Conservation (phyloP, 2,329 filamentous ascomycete genomes). For the Myotisia sp. region DNA sequence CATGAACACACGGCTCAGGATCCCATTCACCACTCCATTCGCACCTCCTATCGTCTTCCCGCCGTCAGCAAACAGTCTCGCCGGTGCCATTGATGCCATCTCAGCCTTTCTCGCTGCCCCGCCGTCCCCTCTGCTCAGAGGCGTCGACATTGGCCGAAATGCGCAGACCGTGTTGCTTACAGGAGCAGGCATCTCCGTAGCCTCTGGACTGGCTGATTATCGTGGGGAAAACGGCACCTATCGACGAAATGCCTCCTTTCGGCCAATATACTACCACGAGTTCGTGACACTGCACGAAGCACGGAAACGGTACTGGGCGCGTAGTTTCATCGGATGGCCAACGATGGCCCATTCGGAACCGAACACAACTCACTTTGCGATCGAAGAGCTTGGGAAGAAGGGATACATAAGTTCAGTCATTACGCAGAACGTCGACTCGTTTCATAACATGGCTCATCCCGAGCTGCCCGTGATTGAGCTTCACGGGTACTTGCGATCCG, state of each 20-base stretch:
- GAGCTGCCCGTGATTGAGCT: slow-evolving; percentile 63
- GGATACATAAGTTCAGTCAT: slow-evolving; percentile 65
- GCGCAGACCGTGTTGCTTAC: slow-evolving; percentile 53
- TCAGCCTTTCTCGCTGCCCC: slow-evolving; percentile 57
- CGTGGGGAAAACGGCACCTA: slow-evolving; percentile 83
- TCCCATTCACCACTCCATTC: slow-evolving; percentile 77
- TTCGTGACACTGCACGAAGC: slow-evolving; percentile 70
- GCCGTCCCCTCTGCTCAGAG: slow-evolving; percentile 36
- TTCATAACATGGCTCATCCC: slow-evolving; percentile 68
- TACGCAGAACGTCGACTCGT: slow-evolving; percentile 95
- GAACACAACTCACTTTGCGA: slow-evolving; percentile 64
- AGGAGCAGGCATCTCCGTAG: slow-evolving; percentile 84
- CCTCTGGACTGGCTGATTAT: slow-evolving; percentile 87
- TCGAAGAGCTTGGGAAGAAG: slow-evolving; percentile 55
- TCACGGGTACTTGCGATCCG: slow-evolving; percentile 74
- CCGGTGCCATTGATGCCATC: slow-evolving; percentile 64
- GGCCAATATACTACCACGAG: slow-evolving; percentile 86
- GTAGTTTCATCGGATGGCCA: slow-evolving; percentile 87
- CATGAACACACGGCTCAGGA: slow-evolving; percentile 64
- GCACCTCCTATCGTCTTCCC: slow-evolving; percentile 64
- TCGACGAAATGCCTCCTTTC: slow-evolving; percentile 74
- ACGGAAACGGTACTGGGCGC: slow-evolving; percentile 86
- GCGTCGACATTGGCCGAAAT: slow-evolving; percentile 30
- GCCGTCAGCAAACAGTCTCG: slow-evolving; percentile 50
- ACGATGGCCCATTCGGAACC: slow-evolving; percentile 63